Evolutionary conservation across 352 stramenopile genomes (phyloP), one percentile per base, ranked within the genome.

Genomic region (Phytopythium litorale): DNA sequence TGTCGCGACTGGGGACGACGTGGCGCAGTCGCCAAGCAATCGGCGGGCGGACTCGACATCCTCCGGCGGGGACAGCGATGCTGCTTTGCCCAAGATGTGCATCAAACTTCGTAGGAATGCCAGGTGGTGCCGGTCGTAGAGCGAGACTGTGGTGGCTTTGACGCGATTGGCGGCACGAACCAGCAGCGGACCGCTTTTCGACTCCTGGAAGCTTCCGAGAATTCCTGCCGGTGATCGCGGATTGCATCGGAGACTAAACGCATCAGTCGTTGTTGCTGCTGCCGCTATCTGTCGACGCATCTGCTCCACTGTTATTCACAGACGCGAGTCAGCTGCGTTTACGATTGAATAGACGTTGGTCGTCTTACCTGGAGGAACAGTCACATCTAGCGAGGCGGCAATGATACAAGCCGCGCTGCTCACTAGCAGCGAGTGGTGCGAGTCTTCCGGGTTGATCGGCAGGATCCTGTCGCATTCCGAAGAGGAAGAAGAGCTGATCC

Each of bases 51-150:
- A 56, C 4, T 62, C 62, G 13, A 84, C 43, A 4, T 71, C 65
- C 3, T 56, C 16, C 3, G 76, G 19, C 18, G 58, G 32, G 13
- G 68, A 55, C 7, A 56, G 50, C 5, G 42, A 56, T 4, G 46
- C 16, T 18, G 35, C 21, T 4, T 46, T 35, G 7, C 49, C 60
- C 42, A 73, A 63, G 2, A 79, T 40, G 52, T 78, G 79, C 1
- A 66, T 30, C 4, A 79, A 58, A 7, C 61, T 65, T 48, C 78
- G 73, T 0, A 80, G 38, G 28, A 79, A 78, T 21, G 72, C 56
- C 0, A 72, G 48, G 43, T 82, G 73, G 53, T 28, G 32, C 23
- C 21, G 13, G 62, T 54, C 0, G 56, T 19, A 55, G 67, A 56
- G 23, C 73, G 49, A 18, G 28, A 35, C 7, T 50, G n/a, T 13